Percentiles rank a stretch among this genome's conserved stretches.
Conservation (phyloP, 495 filamentous ascomycete genomes). For the Beverwykella pulmonaria region DNA sequence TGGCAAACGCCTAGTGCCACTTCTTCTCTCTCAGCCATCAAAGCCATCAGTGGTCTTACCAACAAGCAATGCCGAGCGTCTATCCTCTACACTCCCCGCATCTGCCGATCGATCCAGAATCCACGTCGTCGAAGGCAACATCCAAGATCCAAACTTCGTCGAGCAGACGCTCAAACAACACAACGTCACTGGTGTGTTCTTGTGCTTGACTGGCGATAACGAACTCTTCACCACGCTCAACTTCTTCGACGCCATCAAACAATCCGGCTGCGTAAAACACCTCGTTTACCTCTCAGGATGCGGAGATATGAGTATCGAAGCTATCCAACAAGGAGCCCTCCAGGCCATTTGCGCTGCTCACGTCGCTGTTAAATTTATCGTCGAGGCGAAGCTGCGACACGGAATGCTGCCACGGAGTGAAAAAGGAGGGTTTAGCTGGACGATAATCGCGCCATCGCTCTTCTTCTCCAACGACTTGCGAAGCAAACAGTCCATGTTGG, state of each 20-base stretch:
- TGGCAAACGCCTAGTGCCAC: background rate
- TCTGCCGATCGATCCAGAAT: background rate
- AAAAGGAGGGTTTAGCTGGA: background rate
- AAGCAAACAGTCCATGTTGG: background rate
- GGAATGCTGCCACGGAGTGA: background rate
- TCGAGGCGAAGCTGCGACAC: background rate
- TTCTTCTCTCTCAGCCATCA: background rate
- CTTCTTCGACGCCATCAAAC: constrained; percentile 17
- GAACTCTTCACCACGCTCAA: constrained; percentile 27
- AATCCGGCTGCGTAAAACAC: constrained; percentile 23
- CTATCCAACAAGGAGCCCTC: background rate
- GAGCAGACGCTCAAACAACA: constrained; percentile 7
- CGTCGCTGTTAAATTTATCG: background rate
- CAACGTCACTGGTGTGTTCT: constrained; percentile 21
- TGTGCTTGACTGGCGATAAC: constrained; percentile 24
- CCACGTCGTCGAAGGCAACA: constrained; percentile 20
- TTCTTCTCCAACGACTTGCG: constrained; percentile 1
- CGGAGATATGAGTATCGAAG: constrained; percentile 12
- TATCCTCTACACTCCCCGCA: background rate
- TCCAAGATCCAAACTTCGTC: constrained; percentile 24
- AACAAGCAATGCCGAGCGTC: constrained; percentile 1
- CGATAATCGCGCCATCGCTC: background rate
- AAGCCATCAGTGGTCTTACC: background rate
- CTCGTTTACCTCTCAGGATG: constrained; percentile 21
- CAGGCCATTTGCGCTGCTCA: background rate